These are phyloP conservation scores for Mucor plumbeus DNA, from an alignment of 371 early-diverging fungal species.

Conservation along the genomic window DNA sequence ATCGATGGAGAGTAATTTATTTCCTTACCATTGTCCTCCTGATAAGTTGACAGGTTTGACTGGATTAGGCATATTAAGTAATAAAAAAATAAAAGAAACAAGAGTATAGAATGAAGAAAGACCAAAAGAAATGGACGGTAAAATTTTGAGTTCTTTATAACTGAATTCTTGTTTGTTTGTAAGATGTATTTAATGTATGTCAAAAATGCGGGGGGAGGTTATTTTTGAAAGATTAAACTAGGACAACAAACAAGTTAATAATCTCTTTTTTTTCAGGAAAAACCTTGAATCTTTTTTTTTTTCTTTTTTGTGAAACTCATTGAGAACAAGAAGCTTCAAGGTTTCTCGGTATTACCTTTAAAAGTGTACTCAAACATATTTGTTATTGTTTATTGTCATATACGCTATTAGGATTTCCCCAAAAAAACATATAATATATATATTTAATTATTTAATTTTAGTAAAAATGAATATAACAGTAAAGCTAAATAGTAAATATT, in stretches of 20 bases:
- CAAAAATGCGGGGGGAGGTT: slow-evolving; percentile 1
- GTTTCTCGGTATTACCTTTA: not conserved
- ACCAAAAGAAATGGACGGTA: not conserved
- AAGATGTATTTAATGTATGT: not conserved
- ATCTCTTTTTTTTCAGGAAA: slow-evolving; percentile 1
- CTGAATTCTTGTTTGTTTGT: slow-evolving; percentile 2
- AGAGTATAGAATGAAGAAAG: not conserved
- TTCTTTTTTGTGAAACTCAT: slow-evolving; percentile 1
- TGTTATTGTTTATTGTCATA: not conserved
- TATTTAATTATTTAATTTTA: not conserved
- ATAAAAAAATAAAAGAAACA: slow-evolving; percentile 4
- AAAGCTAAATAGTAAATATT: too few relatives aligned
- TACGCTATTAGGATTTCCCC: not conserved
- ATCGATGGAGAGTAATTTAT: too few relatives aligned
- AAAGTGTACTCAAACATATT: not conserved
- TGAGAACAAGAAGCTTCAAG: not conserved
- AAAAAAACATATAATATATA: not conserved
- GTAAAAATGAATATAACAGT: too few relatives aligned
- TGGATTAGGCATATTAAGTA: slow-evolving; percentile 15
- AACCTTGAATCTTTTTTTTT: slow-evolving; percentile 3
- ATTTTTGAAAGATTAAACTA: not conserved
- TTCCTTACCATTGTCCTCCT: slow-evolving; percentile 38
- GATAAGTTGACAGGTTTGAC: slow-evolving; percentile 37
- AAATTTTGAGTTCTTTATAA: not conserved
- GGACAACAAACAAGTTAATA: not conserved